Conservation (phyloP, 1,284 basidiomycete genomes). For the Limonomyces culmigenus region DNA sequence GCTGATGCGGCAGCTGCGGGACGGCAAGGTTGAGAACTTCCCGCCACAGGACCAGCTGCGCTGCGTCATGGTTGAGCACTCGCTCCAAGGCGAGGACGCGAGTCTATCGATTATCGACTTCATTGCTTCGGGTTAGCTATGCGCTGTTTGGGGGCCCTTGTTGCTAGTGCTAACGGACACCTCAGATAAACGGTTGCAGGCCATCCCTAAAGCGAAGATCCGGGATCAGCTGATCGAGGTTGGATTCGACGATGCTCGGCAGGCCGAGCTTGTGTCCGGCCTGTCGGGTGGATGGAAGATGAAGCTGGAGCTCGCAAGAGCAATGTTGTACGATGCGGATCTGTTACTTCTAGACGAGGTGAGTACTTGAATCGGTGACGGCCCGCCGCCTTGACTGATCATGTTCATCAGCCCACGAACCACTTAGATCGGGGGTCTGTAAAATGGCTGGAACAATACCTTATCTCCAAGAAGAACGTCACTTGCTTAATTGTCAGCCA, state of each 20-base stretch:
- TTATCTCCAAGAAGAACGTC: slow-evolving; percentile 64
- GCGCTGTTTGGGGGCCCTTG: too few species aligned
- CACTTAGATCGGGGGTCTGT: slow-evolving; percentile 84
- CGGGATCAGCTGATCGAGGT: slow-evolving; percentile 68
- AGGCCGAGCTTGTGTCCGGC: slow-evolving; percentile 75
- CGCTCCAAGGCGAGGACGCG: slow-evolving; percentile 84
- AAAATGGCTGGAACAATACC: slow-evolving; percentile 86
- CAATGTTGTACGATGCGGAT: slow-evolving; percentile 96
- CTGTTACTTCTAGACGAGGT: slow-evolving; percentile 86
- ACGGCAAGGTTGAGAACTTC: slow-evolving; percentile 93
- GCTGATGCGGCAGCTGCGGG: slow-evolving; percentile 87
- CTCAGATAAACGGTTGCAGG: slow-evolving; percentile 42
- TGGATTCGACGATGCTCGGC: slow-evolving; percentile 83
- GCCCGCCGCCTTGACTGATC: slow-evolving; percentile 2
- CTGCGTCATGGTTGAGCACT: slow-evolving; percentile 93
- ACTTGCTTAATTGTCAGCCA: slow-evolving; percentile 96
- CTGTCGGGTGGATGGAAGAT: slow-evolving; percentile 99
- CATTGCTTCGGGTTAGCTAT: slow-evolving; percentile 50
- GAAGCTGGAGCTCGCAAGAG: slow-evolving; percentile 84
- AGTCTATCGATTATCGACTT: slow-evolving; percentile 76
- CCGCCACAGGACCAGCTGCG: slow-evolving; percentile 78
- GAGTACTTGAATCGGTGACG: slow-evolving; percentile 70
- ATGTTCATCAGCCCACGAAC: slow-evolving; percentile 8
- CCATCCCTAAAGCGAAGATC: slow-evolving; percentile 51
- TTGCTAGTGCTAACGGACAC: too few species aligned